A percentile compares a stretch with the other conserved stretches of the same genome.
Conservation (phyloP, 768 basidiomycete species). For the Xerocomus brunneocitrinus region DNA sequence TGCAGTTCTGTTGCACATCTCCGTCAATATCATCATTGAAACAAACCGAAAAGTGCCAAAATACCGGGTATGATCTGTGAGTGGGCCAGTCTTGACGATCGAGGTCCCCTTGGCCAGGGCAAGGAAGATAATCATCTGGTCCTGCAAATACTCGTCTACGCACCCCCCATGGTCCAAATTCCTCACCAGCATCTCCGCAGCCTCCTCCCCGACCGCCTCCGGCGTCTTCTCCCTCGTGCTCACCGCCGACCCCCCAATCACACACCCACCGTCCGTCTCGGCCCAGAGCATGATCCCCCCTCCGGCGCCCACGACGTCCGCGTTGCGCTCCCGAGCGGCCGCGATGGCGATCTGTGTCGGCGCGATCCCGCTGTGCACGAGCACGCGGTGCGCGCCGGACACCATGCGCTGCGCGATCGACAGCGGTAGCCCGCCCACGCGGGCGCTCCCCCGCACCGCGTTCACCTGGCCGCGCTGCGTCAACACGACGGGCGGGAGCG, state of each 20-base stretch:
- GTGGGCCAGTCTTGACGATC: constrained; percentile 48
- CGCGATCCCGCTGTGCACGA: constrained; percentile 36
- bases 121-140: constrained; percentile 76
- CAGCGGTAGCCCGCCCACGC: constrained; percentile 61
- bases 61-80: constrained; percentile 67
- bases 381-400: constrained; percentile 43
- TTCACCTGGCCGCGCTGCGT: constrained; percentile 53
- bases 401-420: constrained; percentile 54
- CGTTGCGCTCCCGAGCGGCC: constrained; percentile 43
- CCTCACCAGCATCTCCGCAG: constrained; percentile 53
- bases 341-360: constrained; percentile 30
- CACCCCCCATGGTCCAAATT: constrained; percentile 64
- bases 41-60: constrained; percentile 7
- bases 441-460: constrained; percentile 53
- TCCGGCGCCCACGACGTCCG: constrained; percentile 52
- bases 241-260: constrained; percentile 65
- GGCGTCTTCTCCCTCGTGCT: constrained; percentile 48
- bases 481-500: constrained; percentile 46
- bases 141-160: constrained; percentile 67
- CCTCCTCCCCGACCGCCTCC: constrained; percentile 49
- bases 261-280: constrained; percentile 61
- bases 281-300: constrained; percentile 76
- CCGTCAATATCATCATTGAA: neutral
- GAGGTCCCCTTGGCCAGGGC: constrained; percentile 67
- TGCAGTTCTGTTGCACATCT: constrained; percentile 43